Conservation (phyloP, 768 basidiomycete genomes). For the Leccinellum luteum region DNA sequence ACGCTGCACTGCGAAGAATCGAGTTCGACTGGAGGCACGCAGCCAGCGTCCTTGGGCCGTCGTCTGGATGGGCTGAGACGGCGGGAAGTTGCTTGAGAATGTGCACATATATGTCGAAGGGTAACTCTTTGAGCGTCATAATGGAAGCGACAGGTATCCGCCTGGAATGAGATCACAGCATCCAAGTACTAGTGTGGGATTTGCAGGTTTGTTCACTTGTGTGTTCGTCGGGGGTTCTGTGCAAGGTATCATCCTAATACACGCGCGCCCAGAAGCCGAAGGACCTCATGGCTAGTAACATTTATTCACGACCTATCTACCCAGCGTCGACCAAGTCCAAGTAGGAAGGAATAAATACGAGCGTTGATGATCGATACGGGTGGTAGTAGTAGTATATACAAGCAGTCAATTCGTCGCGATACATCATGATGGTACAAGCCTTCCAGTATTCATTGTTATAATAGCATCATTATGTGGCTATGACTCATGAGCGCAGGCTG, state of each 20-base stretch:
- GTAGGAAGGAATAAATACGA: background rate
- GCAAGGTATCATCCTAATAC: background rate
- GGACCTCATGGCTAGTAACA: background rate
- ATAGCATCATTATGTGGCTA: too few relatives aligned
- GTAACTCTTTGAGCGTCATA: constrained; percentile 27
- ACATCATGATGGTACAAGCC: too few relatives aligned
- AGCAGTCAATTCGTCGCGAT: too few relatives aligned
- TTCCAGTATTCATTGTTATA: too few relatives aligned
- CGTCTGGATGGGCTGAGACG: constrained; percentile 17
- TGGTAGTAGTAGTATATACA: too few relatives aligned
- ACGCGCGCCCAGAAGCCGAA: background rate
- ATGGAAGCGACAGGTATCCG: background rate
- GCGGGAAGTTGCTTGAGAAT: constrained; percentile 38
- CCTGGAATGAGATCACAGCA: background rate
- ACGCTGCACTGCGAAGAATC: constrained; percentile 44
- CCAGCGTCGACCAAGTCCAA: background rate
- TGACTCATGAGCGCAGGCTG: background rate
- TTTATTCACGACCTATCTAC: background rate
- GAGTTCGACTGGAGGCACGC: constrained; percentile 40
- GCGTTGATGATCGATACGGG: too few relatives aligned
- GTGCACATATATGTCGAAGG: constrained; percentile 36
- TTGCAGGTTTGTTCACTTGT: background rate
- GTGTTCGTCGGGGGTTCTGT: background rate
- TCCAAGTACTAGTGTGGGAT: constrained; percentile 1
- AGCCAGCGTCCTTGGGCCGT: constrained; percentile 34